Percentiles rank a stretch among this genome's conserved stretches.
These are phyloP conservation scores for Monilinia laxa DNA, from an alignment of 2,329 filamentous ascomycete species.

Conservation along the genomic window DNA sequence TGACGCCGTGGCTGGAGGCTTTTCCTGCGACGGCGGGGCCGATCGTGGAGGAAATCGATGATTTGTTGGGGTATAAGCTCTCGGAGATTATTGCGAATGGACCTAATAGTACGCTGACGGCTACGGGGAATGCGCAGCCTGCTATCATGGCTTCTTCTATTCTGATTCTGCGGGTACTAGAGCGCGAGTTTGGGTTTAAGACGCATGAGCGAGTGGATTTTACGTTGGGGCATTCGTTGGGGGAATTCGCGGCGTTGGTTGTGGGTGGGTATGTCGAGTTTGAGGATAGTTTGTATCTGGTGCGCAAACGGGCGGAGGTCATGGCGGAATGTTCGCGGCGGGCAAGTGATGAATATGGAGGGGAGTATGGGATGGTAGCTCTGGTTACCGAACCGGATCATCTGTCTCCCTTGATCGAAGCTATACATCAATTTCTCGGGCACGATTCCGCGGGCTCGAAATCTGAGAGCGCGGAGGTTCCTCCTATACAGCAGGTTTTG, in stretches of 20 bases:
- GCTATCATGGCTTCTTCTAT: slow-evolving; percentile 96
- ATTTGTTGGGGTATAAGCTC: slow-evolving; percentile 70
- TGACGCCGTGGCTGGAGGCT: slow-evolving; percentile 78
- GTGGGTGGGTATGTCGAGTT: slow-evolving; percentile 79
- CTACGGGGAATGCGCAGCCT: slow-evolving; percentile 85
- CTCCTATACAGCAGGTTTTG: slow-evolving; percentile 80
- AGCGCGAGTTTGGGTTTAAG: slow-evolving; percentile 79
- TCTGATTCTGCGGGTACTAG: slow-evolving; percentile 82
- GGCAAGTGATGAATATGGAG: slow-evolving; percentile 66
- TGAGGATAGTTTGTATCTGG: slow-evolving; percentile 72
- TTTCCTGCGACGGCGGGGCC: slow-evolving; percentile 76
- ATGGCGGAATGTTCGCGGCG: slow-evolving; percentile 75
- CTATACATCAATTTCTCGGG: slow-evolving; percentile 77
- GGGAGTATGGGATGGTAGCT: slow-evolving; percentile 92
- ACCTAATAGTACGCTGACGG: slow-evolving; percentile 72
- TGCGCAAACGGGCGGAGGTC: slow-evolving; percentile 73
- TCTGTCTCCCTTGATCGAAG: slow-evolving; percentile 65
- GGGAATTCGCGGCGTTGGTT: slow-evolving; percentile 89
- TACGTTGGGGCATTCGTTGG: slow-evolving; percentile 84
- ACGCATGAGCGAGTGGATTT: slow-evolving; percentile 72
- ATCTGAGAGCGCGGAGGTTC: slow-evolving; percentile 64
- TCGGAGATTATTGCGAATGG: slow-evolving; percentile 77
- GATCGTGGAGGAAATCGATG: slow-evolving; percentile 85
- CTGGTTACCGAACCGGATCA: slow-evolving; percentile 83
- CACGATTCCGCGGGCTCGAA: slow-evolving; percentile 64